A percentile compares a stretch with the other conserved stretches of the same genome.
phyloP scores from a whole-genome alignment of 352 stramenopile genomes.

The Pythium apleroticum region DNA sequence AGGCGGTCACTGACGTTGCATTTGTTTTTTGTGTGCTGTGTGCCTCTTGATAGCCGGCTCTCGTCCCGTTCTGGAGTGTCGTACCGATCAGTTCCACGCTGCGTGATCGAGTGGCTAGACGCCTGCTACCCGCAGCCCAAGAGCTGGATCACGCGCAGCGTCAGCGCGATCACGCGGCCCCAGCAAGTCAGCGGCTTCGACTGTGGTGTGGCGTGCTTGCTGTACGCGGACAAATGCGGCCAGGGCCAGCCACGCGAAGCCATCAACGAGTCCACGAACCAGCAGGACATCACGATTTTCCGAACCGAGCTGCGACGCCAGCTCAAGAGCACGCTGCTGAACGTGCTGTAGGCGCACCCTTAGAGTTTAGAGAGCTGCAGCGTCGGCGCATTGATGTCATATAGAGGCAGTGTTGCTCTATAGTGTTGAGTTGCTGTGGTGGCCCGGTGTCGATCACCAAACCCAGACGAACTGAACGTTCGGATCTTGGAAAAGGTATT shows the following conservation, averaged over 20 bases:
- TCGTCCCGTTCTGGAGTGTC: conserved; percentile 59
- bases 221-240: conserved; percentile 87
- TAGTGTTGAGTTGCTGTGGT: background rate
- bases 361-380: no score
- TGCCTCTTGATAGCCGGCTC: conserved; percentile 33
- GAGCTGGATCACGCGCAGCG: conserved; percentile 52
- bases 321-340: conserved; percentile 22
- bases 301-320: conserved; percentile 50
- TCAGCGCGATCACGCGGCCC: conserved; percentile 77
- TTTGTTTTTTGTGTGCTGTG: background rate
- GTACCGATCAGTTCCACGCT: conserved; percentile 73
- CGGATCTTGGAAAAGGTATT: background rate
- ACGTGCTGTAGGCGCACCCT: background rate
- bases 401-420: no score
- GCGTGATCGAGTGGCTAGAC: conserved; percentile 85
- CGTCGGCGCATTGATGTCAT: no score
- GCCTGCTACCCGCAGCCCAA: conserved; percentile 64
- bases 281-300: conserved; percentile 73
- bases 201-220: conserved; percentile 83
- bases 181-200: conserved; percentile 90
- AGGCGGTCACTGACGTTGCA: background rate
- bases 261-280: conserved; percentile 64
- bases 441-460: background rate
- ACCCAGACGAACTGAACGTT: background rate
- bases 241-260: conserved; percentile 54